Conservation (phyloP, 2,329 filamentous ascomycete species). For the Tolypocladium nubicola region DNA sequence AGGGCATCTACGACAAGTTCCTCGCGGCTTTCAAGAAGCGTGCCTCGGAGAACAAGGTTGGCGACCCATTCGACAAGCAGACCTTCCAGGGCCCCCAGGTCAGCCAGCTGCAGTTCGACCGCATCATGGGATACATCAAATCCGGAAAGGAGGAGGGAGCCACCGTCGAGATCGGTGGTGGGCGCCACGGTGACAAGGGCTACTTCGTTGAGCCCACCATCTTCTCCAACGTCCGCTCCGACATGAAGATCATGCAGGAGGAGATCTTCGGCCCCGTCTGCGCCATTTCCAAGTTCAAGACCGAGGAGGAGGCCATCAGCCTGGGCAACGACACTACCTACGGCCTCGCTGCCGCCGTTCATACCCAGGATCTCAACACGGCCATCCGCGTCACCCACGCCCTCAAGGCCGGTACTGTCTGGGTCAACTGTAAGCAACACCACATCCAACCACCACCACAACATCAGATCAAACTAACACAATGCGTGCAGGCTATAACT, state of each 20-base stretch:
- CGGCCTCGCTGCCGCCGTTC: slow-evolving; percentile 73
- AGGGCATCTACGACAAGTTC: slow-evolving; percentile 82
- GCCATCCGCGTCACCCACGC: slow-evolving; percentile 69
- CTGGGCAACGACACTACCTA: slow-evolving; percentile 68
- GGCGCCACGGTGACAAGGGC: slow-evolving; percentile 58
- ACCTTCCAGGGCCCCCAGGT: slow-evolving; percentile 89
- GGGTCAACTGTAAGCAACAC: slow-evolving; percentile 34
- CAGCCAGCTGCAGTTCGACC: slow-evolving; percentile 75
- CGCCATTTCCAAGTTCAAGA: slow-evolving; percentile 78
- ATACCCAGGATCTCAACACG: slow-evolving; percentile 74
- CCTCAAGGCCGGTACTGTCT: slow-evolving; percentile 59
- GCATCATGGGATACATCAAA: slow-evolving; percentile 77
- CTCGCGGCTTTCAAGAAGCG: slow-evolving; percentile 70
- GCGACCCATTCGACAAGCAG: slow-evolving; percentile 67
- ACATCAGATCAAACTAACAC: background rate
- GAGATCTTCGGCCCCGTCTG: slow-evolving; percentile 89
- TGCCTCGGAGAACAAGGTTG: slow-evolving; percentile 63
- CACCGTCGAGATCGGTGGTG: slow-evolving; percentile 44
- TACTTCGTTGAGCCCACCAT: slow-evolving; percentile 91
- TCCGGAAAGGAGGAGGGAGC: slow-evolving; percentile 50
- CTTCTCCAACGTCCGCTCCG: slow-evolving; percentile 67
- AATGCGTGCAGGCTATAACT: slow-evolving; percentile 45
- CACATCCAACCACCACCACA: no score
- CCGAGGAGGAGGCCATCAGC: slow-evolving; percentile 66
- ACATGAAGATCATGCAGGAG: slow-evolving; percentile 89